phyloP scores from a whole-genome alignment of 768 basidiomycete species.

The Coprinellus aureogranulatus region DNA sequence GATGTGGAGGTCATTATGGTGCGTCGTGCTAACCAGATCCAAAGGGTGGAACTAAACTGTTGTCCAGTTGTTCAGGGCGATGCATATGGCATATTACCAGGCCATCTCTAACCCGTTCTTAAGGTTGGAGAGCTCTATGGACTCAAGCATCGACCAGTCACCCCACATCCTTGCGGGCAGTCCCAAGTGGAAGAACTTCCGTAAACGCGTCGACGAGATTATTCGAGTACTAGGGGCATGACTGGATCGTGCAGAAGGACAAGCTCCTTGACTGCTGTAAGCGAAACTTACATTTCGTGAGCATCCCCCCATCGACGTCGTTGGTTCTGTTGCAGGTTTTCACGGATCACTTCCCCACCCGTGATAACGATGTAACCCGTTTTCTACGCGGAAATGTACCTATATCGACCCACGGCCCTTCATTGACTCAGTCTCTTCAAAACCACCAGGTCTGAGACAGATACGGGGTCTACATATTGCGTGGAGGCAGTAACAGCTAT shows the following conservation, averaged over 20 bases:
- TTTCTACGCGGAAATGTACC: slow-evolving; percentile 3
- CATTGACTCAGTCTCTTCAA: slow-evolving; percentile 71
- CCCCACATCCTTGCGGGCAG: slow-evolving; percentile 60
- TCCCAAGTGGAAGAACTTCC: slow-evolving; percentile 67
- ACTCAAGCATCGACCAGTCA: slow-evolving; percentile 48
- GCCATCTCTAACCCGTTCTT: slow-evolving; percentile 87
- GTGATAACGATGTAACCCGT: slow-evolving; percentile 5
- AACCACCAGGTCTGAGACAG: slow-evolving; percentile 78
- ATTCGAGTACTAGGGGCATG: slow-evolving; percentile 51
- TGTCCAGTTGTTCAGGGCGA: slow-evolving; percentile 76
- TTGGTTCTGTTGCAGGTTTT: slow-evolving; percentile 6
- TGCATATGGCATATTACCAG: slow-evolving; percentile 84
- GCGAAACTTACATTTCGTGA: background rate
- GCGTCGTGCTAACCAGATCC: slow-evolving; percentile 18
- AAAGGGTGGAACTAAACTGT: background rate
- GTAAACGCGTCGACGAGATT: slow-evolving; percentile 73
- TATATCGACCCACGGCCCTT: slow-evolving; percentile 43
- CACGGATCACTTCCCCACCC: background rate
- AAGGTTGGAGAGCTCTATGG: slow-evolving; percentile 52
- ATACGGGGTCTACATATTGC: slow-evolving; percentile 73
- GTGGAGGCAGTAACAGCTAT: background rate
- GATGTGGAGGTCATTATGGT: slow-evolving; percentile 80
- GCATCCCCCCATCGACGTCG: background rate
- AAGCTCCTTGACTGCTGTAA: background rate
- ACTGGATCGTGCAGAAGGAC: background rate